Evolutionary conservation across 371 early-diverging fungal genomes (phyloP).

Genomic region (Smittium culicis): DNA sequence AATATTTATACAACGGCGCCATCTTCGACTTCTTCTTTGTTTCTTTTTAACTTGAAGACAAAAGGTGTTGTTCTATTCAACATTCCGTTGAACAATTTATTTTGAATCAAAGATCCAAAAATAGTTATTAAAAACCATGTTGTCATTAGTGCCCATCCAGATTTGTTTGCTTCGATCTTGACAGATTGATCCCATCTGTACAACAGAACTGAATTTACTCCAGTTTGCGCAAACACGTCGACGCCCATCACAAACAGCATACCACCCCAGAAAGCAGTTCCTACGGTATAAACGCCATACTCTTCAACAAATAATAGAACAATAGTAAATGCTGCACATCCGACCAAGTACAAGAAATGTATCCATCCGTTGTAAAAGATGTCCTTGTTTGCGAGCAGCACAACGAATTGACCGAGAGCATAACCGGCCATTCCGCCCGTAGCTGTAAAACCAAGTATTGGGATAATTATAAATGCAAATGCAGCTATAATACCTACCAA

Average conservation of each 20-base stretch:
- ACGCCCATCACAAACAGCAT: slow-evolving; percentile 8
- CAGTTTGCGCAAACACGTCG: slow-evolving; percentile 9
- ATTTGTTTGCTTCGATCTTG: background rate
- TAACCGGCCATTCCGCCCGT: slow-evolving; percentile 5
- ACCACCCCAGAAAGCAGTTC: slow-evolving; percentile 11
- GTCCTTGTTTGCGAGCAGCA: background rate
- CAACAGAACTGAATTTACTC: slow-evolving; percentile 3
- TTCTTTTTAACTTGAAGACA: background rate
- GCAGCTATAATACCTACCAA: background rate
- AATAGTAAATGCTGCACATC: background rate
- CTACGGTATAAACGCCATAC: slow-evolving; percentile 1
- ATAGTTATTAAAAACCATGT: slow-evolving; percentile 5
- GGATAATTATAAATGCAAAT: slow-evolving; percentile 4
- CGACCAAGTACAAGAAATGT: background rate
- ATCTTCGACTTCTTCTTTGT: background rate
- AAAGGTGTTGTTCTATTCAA: background rate
- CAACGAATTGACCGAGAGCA: background rate
- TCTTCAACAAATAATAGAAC: slow-evolving; percentile 2
- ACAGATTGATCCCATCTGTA: slow-evolving; percentile 4
- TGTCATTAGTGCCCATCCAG: slow-evolving; percentile 1
- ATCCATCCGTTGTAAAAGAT: slow-evolving; percentile 8
- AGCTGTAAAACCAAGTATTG: slow-evolving; percentile 1
- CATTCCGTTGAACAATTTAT: background rate
- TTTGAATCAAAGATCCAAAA: slow-evolving; percentile 3
- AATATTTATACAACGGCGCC: too few species aligned